Evolutionary conservation across 2,329 filamentous ascomycete species (phyloP).

Genomic region (Cephalotrichum gorgonifer): DNA sequence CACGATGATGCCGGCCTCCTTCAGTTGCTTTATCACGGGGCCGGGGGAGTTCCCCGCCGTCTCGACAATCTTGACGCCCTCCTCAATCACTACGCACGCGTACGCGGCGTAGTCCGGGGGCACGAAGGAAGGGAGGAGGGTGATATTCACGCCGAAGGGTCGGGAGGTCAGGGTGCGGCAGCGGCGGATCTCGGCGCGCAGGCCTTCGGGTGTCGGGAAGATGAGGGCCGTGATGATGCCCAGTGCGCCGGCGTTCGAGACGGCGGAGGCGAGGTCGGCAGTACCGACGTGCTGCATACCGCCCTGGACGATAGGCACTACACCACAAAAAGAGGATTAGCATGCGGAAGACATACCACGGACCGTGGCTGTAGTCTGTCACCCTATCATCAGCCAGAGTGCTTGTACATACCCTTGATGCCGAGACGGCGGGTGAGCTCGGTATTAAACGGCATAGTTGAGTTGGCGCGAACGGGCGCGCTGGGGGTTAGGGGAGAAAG

Average conservation of each 20-base stretch:
- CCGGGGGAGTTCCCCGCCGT: conserved; percentile 84
- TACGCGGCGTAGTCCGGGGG: conserved; percentile 90
- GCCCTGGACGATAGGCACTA: conserved; percentile 74
- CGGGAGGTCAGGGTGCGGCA: conserved; percentile 69
- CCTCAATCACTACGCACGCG: conserved; percentile 85
- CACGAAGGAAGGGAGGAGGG: conserved; percentile 78
- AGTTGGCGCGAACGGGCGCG: neutral
- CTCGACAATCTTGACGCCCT: conserved; percentile 85
- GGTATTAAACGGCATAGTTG: conserved; percentile 45
- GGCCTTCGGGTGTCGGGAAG: conserved; percentile 81
- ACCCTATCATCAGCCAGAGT: neutral
- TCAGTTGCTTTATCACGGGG: conserved; percentile 81
- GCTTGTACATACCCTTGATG: conserved; percentile 31
- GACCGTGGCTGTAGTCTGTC: too few relatives aligned
- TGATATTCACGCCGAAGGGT: conserved; percentile 91
- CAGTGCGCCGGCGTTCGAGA: conserved; percentile 72
- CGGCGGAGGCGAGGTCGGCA: conserved; percentile 65
- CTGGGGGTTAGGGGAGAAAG: neutral
- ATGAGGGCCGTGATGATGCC: conserved; percentile 83
- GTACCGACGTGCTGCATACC: conserved; percentile 84
- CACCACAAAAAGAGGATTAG: neutral
- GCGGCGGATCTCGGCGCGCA: conserved; percentile 85
- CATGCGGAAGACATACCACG: too few relatives aligned
- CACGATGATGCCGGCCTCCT: conserved; percentile 66
- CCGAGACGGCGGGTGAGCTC: conserved; percentile 47